Percentiles rank a stretch among this genome's conserved stretches.
Evolutionary conservation across 139 green algal genomes (phyloP).

Genomic region (Volvox africanus): DNA sequence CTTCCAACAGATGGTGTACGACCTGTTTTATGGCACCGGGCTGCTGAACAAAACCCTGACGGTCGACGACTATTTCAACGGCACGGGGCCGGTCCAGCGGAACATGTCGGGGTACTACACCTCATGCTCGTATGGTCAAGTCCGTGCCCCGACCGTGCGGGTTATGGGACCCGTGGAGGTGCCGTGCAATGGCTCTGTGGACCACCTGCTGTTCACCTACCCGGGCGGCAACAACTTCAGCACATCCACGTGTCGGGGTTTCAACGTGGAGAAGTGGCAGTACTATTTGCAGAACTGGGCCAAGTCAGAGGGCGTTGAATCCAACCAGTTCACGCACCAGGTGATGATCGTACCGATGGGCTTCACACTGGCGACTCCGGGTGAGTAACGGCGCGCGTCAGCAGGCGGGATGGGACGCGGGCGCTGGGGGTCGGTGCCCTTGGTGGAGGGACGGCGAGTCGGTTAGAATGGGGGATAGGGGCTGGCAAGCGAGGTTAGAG

Average conservation of each 20-base stretch:
- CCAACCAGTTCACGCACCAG: background rate
- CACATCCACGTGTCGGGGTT: background rate
- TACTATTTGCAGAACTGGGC: background rate
- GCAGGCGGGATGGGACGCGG: too few species aligned
- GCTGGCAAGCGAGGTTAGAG: too few species aligned
- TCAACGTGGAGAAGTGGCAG: constrained; percentile 6
- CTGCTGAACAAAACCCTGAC: background rate
- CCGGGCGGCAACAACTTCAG: background rate
- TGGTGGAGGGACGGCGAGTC: too few species aligned
- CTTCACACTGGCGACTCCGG: background rate
- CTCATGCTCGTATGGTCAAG: constrained; percentile 16
- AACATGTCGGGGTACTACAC: background rate
- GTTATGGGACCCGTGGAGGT: background rate
- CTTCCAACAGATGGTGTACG: background rate
- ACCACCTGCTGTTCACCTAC: background rate
- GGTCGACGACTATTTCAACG: background rate
- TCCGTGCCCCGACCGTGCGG: background rate
- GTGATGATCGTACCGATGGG: background rate
- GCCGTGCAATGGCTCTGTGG: background rate
- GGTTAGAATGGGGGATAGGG: too few species aligned
- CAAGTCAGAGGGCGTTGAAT: background rate
- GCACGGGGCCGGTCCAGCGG: background rate
- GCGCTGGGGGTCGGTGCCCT: too few species aligned
- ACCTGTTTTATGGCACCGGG: background rate
- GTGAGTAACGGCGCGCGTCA: background rate